Evolutionary conservation across 2,329 filamentous ascomycete genomes (phyloP), one percentile per base, ranked within the genome.

Genomic region (Biscogniauxia mediterranea): DNA sequence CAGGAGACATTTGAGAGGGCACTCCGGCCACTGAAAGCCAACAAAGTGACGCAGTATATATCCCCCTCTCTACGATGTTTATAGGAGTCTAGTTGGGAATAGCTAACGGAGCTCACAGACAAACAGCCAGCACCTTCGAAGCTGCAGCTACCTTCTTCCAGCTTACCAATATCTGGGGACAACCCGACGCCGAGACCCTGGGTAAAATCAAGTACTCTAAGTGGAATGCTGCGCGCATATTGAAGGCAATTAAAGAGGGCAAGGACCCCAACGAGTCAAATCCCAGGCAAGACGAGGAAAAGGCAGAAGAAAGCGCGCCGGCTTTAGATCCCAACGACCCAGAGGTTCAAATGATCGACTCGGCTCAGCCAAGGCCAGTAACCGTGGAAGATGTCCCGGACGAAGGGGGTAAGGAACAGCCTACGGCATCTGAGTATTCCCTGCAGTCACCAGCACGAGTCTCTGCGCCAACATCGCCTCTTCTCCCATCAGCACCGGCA

Each of bases 161-260:
- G 68, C 82, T 98, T 5, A 84, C 92, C 59, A 89, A 89, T 65
- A 90, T 97, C 70, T 99, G 94, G 93, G 89, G 87, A 5, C 77
- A 85, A 0, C 79, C 89, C 11, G 91, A 96, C 38, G 78, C 85
- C 0, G 93, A 98, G 71, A 86, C 89, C 20, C 82, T 87, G 49
- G 86, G 92, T 58, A 98, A 97, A 81, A 92, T 94, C 77, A 97
- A 96, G 75, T 99, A 92, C 74, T 93, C 94, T 51, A 99, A 98
- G 76, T 99, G 92, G 84, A 96, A 98, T 75, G 93, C 94, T 1
- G 80, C 94, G 42, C 87, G 95, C 61, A 99, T 99, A 71, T 83
- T 91, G 17, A 97, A 92, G 77, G 95, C 95, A 11, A 85, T 97
- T 70, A 95, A 93, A 71, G 91, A 93, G 50, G 93, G 93, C 58